Conservation (phyloP, 176 grass and related monocot genomes). For the Aegilops tauschii region DNA sequence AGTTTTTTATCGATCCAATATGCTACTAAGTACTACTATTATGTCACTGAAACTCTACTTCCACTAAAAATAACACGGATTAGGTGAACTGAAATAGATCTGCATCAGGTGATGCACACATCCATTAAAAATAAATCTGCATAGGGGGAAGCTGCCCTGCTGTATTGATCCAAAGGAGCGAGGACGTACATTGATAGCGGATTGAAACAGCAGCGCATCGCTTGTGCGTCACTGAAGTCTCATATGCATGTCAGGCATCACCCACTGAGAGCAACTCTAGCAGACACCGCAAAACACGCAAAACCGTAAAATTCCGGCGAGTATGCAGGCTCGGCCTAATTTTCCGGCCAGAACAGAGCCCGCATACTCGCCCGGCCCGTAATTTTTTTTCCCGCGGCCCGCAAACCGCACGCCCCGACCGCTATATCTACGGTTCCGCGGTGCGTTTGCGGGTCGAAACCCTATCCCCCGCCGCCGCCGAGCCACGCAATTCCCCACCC, state of each 20-base stretch:
- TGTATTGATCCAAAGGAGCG: neutral
- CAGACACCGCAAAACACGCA: too few relatives aligned
- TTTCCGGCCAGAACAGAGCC: too few relatives aligned
- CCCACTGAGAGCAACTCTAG: neutral
- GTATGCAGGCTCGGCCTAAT: too few relatives aligned
- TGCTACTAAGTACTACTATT: neutral
- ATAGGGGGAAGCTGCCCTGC: neutral
- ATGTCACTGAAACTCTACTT: neutral
- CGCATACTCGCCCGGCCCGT: too few relatives aligned
- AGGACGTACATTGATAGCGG: neutral
- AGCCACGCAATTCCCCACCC: too few relatives aligned
- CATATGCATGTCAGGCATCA: neutral
- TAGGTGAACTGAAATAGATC: neutral
- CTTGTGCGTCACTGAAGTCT: neutral
- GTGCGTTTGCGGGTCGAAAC: too few relatives aligned
- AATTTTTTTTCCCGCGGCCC: too few relatives aligned
- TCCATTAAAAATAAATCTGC: neutral
- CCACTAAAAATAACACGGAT: neutral
- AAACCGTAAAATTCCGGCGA: too few relatives aligned
- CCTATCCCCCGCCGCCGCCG: too few relatives aligned
- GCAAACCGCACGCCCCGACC: too few relatives aligned
- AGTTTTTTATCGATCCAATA: neutral
- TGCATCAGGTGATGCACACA: neutral
- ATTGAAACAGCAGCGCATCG: neutral
- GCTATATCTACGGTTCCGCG: too few relatives aligned